phyloP scores from a whole-genome alignment of 176 grass and related monocot genomes.

The Oryza officinalis region DNA sequence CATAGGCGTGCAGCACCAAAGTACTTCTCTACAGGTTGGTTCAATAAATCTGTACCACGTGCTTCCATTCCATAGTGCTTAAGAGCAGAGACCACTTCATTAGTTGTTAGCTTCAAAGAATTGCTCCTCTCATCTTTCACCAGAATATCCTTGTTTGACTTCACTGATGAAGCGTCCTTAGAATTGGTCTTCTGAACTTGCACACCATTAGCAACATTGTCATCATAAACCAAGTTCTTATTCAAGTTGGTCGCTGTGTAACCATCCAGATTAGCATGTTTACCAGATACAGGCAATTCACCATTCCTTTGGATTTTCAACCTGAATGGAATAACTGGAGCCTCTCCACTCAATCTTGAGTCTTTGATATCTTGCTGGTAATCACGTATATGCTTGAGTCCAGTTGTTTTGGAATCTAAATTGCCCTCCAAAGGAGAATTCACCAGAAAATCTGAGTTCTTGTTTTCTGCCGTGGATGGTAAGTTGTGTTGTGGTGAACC shows the following conservation, averaged over 20 bases:
- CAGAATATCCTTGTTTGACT: conserved; percentile 11
- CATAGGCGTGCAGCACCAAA: conserved; percentile 61
- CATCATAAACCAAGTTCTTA: conserved; percentile 25
- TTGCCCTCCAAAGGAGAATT: conserved; percentile 20
- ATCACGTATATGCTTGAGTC: not conserved
- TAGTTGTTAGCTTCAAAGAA: conserved; percentile 48
- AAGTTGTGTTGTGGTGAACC: conserved; percentile 35
- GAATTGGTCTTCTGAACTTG: conserved; percentile 27
- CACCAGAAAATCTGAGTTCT: not conserved
- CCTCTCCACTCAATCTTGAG: conserved; percentile 22
- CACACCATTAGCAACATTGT: conserved; percentile 21
- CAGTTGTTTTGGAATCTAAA: not conserved
- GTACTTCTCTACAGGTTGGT: conserved; percentile 46
- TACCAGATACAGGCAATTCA: not conserved
- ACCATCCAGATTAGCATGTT: conserved; percentile 15
- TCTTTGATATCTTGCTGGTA: conserved; percentile 22
- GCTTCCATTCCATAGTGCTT: conserved; percentile 41
- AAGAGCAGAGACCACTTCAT: conserved; percentile 49
- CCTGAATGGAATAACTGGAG: conserved; percentile 24
- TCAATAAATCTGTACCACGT: conserved; percentile 21
- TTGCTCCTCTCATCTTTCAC: conserved; percentile 13
- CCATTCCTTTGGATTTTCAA: conserved; percentile 25
- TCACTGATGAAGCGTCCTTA: not conserved
- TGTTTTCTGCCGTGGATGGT: conserved; percentile 11
- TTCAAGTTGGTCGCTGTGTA: not conserved